phyloP scores from a whole-genome alignment of 78 protist species.

The Cavenderia fasciculata region DNA sequence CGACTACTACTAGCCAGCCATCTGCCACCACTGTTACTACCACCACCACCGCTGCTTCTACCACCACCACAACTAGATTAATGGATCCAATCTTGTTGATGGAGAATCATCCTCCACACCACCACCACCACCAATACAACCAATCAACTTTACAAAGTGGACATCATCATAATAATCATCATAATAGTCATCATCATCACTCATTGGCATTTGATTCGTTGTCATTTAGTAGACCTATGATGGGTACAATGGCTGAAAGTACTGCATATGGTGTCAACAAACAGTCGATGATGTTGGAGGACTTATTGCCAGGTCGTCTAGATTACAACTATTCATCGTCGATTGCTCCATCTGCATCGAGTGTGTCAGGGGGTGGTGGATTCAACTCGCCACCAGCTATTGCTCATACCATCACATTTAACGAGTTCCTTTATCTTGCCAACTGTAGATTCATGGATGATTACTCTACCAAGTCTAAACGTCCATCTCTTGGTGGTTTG shows the following conservation, averaged over 20 bases:
- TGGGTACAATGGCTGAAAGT: neutral
- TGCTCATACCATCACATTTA: conserved; percentile 19
- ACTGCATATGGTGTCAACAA: neutral
- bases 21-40: neutral
- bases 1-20: neutral
- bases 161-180: neutral
- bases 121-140: neutral
- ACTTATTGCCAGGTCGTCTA: neutral
- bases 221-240: too few species aligned
- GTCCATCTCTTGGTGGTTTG: conserved; percentile 48
- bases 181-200: neutral
- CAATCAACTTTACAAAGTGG: neutral
- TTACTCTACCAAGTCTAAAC: conserved; percentile 21
- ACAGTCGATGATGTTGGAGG: conserved; percentile 21
- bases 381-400: too few species aligned
- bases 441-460: conserved; percentile 61
- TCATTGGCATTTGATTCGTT: neutral
- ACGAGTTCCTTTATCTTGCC: conserved; percentile 38
- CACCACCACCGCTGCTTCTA: neutral
- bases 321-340: too few species aligned
- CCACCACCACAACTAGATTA: too few species aligned
- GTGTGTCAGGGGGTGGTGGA: neutral
- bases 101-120: neutral
- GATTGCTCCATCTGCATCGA: neutral
- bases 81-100: neutral